A percentile compares a stretch with the other conserved stretches of the same genome.
Evolutionary conservation across 208 protist genomes (phyloP).

Genomic region (Trypanosoma lewisi): DNA sequence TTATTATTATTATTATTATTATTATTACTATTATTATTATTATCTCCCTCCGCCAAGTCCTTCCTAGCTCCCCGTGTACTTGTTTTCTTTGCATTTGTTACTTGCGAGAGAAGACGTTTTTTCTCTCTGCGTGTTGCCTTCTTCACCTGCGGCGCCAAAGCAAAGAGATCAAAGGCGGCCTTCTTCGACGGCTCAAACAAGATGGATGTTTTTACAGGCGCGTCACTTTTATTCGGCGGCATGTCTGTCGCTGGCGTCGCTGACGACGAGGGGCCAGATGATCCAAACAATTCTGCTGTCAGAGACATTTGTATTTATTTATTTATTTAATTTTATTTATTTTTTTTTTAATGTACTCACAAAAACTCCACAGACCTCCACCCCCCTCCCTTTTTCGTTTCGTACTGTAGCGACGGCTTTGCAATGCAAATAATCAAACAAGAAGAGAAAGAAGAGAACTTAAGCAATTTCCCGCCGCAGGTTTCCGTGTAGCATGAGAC

Average conservation of each 20-base stretch:
- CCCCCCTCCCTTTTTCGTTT: neutral
- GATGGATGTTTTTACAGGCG: neutral
- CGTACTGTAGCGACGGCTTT: neutral
- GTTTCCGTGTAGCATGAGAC: neutral
- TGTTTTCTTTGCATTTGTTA: slow-evolving; percentile 25
- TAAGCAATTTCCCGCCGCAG: too few relatives aligned
- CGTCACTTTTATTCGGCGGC: neutral
- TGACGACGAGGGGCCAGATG: slow-evolving; percentile 16
- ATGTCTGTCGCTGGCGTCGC: neutral
- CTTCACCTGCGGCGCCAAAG: slow-evolving; percentile 76
- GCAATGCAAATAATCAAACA: neutral
- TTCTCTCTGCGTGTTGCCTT: slow-evolving; percentile 82
- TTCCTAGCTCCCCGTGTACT: slow-evolving; percentile 2
- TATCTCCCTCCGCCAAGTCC: neutral
- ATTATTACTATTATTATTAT: too few relatives aligned
- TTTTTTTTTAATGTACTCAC: too few relatives aligned
- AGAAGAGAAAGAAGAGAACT: too few relatives aligned
- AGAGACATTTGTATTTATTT: slow-evolving; percentile 31
- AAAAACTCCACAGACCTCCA: too few relatives aligned
- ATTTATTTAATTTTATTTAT: too few relatives aligned
- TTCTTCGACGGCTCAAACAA: slow-evolving; percentile 66
- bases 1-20: too few relatives aligned
- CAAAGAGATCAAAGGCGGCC: slow-evolving; percentile 77
- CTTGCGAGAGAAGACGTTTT: slow-evolving; percentile 38
- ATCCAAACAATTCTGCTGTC: slow-evolving; percentile 40